phyloP scores from a whole-genome alignment of 2,329 filamentous ascomycete species.

The Penicillium sp. region DNA sequence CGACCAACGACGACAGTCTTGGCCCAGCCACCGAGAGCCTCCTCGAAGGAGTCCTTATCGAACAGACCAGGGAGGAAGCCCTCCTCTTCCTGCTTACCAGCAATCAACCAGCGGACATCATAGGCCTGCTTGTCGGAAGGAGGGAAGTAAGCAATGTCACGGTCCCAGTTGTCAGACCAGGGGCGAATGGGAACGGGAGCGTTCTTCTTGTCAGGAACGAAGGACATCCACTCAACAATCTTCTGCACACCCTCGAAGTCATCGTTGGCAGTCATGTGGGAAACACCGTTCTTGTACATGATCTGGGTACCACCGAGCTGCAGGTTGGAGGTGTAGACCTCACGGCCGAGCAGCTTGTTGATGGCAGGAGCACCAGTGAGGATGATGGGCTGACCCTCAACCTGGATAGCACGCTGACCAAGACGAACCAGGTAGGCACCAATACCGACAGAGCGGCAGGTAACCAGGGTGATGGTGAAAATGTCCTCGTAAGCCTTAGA shows the following conservation, averaged over 20 bases:
- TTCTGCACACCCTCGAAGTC: conserved; percentile 97
- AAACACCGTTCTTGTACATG: conserved; percentile 99
- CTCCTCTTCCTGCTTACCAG: conserved; percentile 77
- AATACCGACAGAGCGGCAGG: conserved; percentile 97
- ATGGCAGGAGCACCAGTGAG: conserved; percentile 95
- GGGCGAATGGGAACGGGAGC: conserved; percentile 90
- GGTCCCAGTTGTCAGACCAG: conserved; percentile 84
- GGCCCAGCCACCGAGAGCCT: conserved; percentile 95
- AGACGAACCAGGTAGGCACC: conserved; percentile 98
- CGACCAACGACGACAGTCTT: conserved; percentile 95
- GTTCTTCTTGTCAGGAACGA: conserved; percentile 92
- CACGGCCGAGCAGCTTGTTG: conserved; percentile 96
- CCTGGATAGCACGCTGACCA: conserved; percentile 96
- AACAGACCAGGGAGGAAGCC: conserved; percentile 91
- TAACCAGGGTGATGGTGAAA: conserved; percentile 96
- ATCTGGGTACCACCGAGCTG: conserved; percentile 99
- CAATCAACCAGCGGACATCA: conserved; percentile 92
- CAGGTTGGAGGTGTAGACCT: conserved; percentile 98
- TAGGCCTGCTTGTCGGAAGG: conserved; percentile 82
- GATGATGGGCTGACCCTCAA: conserved; percentile 98
- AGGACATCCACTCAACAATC: conserved; percentile 98
- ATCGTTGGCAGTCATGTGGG: conserved; percentile 96
- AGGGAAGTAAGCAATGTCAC: conserved; percentile 79
- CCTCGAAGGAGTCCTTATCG: conserved; percentile 94
- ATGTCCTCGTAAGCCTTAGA: conserved; percentile 98